A percentile compares a stretch with the other conserved stretches of the same genome.
These are phyloP conservation scores for Diaporthe sp. DNA, from an alignment of 2,329 filamentous ascomycete species.

Conservation along the genomic window DNA sequence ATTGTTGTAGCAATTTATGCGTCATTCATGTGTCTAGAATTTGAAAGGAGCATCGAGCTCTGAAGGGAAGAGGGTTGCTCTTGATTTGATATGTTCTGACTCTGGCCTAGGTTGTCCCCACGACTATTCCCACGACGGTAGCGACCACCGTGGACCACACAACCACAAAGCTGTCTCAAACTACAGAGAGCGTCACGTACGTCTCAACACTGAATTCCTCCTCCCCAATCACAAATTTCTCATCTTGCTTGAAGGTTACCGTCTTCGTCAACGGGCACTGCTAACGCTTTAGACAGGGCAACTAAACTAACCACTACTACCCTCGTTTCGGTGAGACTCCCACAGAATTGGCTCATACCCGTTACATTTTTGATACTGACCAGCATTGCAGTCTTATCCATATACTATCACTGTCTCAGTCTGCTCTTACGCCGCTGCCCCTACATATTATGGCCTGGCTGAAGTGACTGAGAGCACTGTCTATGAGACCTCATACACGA, in stretches of 20 bases:
- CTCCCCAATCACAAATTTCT: no score
- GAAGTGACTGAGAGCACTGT: conserved; percentile 24
- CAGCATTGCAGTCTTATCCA: conserved; percentile 38
- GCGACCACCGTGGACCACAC: conserved; percentile 27
- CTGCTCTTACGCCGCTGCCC: conserved; percentile 32
- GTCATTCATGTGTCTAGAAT: no score
- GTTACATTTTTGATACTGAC: neutral
- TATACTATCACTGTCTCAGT: conserved; percentile 37
- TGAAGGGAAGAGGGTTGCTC: neutral
- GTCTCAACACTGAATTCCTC: neutral
- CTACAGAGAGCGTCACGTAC: conserved; percentile 24
- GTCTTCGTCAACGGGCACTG: neutral
- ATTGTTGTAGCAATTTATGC: no score
- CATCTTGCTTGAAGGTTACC: neutral
- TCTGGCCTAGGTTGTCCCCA: conserved; percentile 17
- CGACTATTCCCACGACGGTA: conserved; percentile 3
- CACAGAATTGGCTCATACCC: no score
- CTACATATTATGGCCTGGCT: conserved; percentile 21
- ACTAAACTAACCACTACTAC: conserved; percentile 37
- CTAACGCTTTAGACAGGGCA: conserved; percentile 34
- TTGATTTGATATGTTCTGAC: neutral
- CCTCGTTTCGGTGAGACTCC: conserved; percentile 35
- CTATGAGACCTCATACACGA: conserved; percentile 16
- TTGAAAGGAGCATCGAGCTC: neutral
- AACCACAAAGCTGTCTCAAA: conserved; percentile 5